These are phyloP conservation scores for Xylaria sp. DNA, from an alignment of 2,329 filamentous ascomycete species.

Conservation along the genomic window DNA sequence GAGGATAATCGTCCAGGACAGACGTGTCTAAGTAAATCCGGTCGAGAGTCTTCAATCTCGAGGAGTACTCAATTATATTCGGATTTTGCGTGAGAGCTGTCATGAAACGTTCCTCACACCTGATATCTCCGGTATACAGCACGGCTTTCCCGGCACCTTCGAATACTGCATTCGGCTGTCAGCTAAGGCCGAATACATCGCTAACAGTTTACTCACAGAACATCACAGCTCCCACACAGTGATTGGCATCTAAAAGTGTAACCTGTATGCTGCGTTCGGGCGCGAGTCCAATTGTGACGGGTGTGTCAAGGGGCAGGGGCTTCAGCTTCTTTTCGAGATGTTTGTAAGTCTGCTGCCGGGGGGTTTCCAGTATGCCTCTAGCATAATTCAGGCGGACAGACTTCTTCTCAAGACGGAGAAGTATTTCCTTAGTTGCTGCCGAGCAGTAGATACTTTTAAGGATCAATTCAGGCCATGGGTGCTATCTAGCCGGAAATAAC, in stretches of 20 bases:
- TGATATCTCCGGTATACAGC: conserved; percentile 89
- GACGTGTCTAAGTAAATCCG: conserved; percentile 92
- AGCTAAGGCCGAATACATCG: conserved; percentile 7
- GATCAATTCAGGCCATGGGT: not conserved
- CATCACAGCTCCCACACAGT: conserved; percentile 91
- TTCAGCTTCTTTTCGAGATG: conserved; percentile 80
- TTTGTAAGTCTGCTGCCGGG: conserved; percentile 76
- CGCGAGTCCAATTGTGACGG: conserved; percentile 78
- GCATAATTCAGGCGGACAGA: conserved; percentile 84
- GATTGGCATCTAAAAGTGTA: conserved; percentile 90
- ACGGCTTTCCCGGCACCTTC: conserved; percentile 78
- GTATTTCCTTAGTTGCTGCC: conserved; percentile 80
- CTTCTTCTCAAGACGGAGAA: conserved; percentile 82
- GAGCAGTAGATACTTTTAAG: conserved; percentile 81
- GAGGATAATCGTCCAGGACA: conserved; percentile 62
- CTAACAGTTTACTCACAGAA: conserved; percentile 65
- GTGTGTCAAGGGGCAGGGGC: conserved; percentile 83
- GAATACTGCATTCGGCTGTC: conserved; percentile 64
- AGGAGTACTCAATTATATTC: conserved; percentile 77
- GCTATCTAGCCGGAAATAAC: not conserved
- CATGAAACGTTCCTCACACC: conserved; percentile 89
- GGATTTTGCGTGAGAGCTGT: conserved; percentile 78
- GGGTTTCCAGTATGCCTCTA: conserved; percentile 78
- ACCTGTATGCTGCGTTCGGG: conserved; percentile 78
- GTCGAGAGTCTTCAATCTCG: conserved; percentile 74